A percentile compares a stretch with the other conserved stretches of the same genome.
Conservation (phyloP, 768 basidiomycete genomes). For the Mycena latifolia region DNA sequence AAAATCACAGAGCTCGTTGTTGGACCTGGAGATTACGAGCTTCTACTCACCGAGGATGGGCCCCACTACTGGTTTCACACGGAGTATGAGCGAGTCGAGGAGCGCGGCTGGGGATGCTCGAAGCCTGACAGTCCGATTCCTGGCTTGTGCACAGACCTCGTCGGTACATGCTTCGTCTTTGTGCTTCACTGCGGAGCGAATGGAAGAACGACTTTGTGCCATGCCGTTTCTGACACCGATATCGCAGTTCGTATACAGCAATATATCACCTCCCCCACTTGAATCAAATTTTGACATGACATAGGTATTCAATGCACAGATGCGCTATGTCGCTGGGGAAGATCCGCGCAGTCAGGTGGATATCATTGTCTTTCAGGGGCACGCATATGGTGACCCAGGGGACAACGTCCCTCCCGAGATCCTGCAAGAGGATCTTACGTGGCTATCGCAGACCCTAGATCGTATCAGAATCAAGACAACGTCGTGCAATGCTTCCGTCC, state of each 20-base stretch:
- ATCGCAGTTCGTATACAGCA: constrained; percentile 8
- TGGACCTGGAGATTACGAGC: constrained; percentile 17
- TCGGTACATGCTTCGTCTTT: constrained; percentile 27
- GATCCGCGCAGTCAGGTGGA: constrained; percentile 10
- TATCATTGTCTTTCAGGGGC: constrained; percentile 19
- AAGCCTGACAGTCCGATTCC: constrained; percentile 12
- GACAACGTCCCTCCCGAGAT: constrained; percentile 10
- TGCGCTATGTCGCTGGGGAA: constrained; percentile 14
- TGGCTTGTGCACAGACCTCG: constrained; percentile 27
- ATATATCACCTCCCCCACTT: neutral
- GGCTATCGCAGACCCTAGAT: constrained; percentile 19
- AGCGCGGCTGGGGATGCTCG: constrained; percentile 24
- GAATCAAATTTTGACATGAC: constrained; percentile 1
- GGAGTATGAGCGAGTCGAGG: constrained; percentile 28
- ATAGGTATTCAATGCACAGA: constrained; percentile 25
- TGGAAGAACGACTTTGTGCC: constrained; percentile 20
- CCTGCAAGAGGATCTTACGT: constrained; percentile 7
- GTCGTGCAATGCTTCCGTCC: constrained; percentile 15
- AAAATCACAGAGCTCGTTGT: constrained; percentile 19
- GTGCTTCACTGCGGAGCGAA: constrained; percentile 25
- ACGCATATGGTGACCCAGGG: neutral
- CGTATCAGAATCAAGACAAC: constrained; percentile 11
- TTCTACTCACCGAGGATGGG: neutral
- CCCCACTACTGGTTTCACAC: constrained; percentile 12
- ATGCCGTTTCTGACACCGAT: constrained; percentile 25